Percentiles rank a stretch among this genome's conserved stretches.
phyloP scores from a whole-genome alignment of 2,329 filamentous ascomycete species.

The Blastomyces silverae region DNA sequence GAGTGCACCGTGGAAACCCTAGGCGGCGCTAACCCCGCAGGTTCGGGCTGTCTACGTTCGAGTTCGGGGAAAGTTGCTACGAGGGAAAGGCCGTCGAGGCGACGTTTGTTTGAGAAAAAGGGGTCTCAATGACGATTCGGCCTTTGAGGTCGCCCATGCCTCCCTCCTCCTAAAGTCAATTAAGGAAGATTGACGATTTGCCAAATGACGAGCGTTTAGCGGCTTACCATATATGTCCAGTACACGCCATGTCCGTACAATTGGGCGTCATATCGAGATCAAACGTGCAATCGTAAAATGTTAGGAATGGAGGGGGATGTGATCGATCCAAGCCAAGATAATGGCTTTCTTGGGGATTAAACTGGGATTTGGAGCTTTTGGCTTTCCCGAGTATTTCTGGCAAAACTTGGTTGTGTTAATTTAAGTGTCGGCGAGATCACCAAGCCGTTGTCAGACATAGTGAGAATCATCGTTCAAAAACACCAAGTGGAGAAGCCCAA shows the following conservation, averaged over 20 bases:
- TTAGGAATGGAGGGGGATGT: neutral
- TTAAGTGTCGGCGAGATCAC: neutral
- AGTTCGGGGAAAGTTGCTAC: neutral
- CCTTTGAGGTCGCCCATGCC: neutral
- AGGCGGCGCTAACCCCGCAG: neutral
- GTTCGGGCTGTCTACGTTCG: neutral
- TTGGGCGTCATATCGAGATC: neutral
- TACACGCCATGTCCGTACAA: neutral
- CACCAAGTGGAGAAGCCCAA: neutral
- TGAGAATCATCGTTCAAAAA: neutral
- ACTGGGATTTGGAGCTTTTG: neutral
- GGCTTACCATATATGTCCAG: neutral
- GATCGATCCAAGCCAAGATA: neutral
- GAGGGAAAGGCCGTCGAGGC: neutral
- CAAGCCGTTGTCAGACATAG: neutral
- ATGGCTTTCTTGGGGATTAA: neutral
- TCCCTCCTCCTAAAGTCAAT: neutral
- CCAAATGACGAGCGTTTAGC: neutral
- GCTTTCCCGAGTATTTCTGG: neutral
- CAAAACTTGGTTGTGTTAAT: neutral
- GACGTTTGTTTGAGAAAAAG: constrained; percentile 4
- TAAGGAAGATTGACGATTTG: neutral
- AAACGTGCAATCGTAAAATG: neutral
- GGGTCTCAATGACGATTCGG: neutral
- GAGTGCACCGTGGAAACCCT: neutral